These are phyloP conservation scores for Gossypium rotundifolium DNA, from an alignment of 345 rosid genomes.

Conservation along the genomic window DNA sequence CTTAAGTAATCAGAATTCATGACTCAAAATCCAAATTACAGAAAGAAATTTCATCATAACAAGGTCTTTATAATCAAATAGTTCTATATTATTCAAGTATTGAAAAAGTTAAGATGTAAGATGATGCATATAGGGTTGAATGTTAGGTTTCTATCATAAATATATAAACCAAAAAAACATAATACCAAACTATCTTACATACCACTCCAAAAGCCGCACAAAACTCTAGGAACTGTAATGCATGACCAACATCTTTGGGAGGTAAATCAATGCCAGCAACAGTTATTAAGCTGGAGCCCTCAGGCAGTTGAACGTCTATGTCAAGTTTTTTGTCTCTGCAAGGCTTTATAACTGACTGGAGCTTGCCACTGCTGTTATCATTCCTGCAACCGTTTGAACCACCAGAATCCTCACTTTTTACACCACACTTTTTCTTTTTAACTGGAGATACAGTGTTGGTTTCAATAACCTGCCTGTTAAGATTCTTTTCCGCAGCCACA, in stretches of 20 bases:
- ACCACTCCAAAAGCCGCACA: constrained; percentile 80
- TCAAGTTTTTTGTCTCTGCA: constrained; percentile 19
- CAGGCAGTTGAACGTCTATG: constrained; percentile 42
- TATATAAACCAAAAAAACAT: not conserved
- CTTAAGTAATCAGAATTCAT: not conserved
- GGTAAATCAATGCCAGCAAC: constrained; percentile 57
- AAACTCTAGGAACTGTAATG: constrained; percentile 76
- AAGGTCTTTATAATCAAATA: not conserved
- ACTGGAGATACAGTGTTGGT: not conserved
- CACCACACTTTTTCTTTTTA: not conserved
- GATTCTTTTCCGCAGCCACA: not conserved
- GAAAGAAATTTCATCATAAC: not conserved
- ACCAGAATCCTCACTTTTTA: not conserved
- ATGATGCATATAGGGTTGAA: not conserved
- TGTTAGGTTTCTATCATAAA: not conserved
- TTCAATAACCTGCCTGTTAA: not conserved
- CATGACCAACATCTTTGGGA: constrained; percentile 54
- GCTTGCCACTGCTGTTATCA: constrained; percentile 9
- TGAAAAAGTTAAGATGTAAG: not conserved
- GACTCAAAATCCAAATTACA: not conserved
- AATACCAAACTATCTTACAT: not conserved
- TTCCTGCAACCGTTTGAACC: constrained; percentile 12
- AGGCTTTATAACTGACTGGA: not conserved
- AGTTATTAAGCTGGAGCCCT: constrained; percentile 36
- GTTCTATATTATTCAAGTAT: not conserved